These are phyloP conservation scores for Abrus pulchellus DNA, from an alignment of 306 rosid genomes.

Conservation along the genomic window DNA sequence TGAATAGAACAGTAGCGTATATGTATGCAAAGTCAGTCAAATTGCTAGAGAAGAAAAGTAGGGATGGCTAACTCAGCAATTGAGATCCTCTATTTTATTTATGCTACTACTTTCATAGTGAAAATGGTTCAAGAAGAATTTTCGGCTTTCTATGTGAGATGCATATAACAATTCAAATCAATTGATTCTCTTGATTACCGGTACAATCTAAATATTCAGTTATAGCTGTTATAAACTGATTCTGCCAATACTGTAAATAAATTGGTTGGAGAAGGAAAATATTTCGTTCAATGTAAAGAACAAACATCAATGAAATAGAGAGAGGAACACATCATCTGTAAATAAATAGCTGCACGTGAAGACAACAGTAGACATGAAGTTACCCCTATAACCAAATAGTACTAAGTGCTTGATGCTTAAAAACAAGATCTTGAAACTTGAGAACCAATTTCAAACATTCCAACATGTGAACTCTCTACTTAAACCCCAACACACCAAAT, in stretches of 20 bases:
- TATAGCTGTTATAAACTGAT: background rate
- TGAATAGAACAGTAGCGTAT: background rate
- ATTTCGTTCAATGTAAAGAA: background rate
- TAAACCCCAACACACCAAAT: conserved; percentile 20
- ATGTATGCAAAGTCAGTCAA: conserved; percentile 1
- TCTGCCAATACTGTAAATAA: conserved; percentile 21
- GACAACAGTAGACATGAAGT: conserved; percentile 23
- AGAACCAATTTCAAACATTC: conserved; percentile 21
- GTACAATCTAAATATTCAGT: background rate
- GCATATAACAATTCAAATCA: background rate
- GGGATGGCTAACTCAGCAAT: conserved; percentile 8
- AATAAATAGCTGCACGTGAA: background rate
- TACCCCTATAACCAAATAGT: conserved; percentile 30
- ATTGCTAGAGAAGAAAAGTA: conserved; percentile 22
- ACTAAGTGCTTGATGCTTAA: background rate
- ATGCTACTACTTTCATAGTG: background rate
- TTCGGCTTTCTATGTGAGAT: background rate
- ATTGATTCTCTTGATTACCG: background rate
- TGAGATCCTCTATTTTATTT: background rate
- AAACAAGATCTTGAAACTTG: conserved; percentile 8
- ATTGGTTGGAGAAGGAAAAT: conserved; percentile 13
- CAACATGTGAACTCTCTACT: conserved; percentile 25
- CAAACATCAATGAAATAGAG: conserved; percentile 9
- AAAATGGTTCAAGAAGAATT: background rate
- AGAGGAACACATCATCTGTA: conserved; percentile 18